Evolutionary conservation across 257 asterid genomes (phyloP).

Genomic region (Nicotiana attenuata): DNA sequence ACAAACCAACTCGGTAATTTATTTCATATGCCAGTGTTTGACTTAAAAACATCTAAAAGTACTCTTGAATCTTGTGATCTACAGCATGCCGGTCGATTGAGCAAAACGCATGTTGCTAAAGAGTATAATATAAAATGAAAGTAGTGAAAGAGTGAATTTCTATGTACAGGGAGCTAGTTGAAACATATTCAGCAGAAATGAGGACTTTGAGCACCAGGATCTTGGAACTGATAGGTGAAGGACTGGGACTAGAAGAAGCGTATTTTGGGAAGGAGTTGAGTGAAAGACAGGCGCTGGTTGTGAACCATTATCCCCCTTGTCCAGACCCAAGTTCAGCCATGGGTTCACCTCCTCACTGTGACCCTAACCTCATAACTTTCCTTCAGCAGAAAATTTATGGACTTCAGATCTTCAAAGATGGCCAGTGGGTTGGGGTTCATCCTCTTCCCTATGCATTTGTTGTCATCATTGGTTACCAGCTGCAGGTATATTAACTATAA

Average conservation of each 20-base stretch:
- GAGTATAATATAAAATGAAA: too few species aligned
- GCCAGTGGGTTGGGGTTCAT: conserved; percentile 47
- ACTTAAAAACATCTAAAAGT: not conserved
- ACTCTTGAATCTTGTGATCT: not conserved
- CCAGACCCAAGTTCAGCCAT: conserved; percentile 55
- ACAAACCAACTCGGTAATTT: not conserved
- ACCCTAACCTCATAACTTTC: conserved; percentile 49
- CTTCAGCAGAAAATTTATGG: conserved; percentile 45
- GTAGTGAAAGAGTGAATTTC: not conserved
- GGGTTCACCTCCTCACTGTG: conserved; percentile 47
- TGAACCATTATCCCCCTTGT: conserved; percentile 49
- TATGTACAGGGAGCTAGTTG: conserved; percentile 32
- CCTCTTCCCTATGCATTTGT: conserved; percentile 39
- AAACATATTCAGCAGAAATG: conserved; percentile 31
- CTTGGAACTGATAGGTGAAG: conserved; percentile 43
- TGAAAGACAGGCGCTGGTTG: conserved; percentile 37
- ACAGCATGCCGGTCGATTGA: not conserved
- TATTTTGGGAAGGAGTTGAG: conserved; percentile 33
- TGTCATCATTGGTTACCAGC: conserved; percentile 43
- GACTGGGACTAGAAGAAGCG: conserved; percentile 42
- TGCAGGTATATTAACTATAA: conserved; percentile 22
- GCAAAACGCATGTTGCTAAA: not conserved
- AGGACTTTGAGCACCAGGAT: conserved; percentile 29
- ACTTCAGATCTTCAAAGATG: conserved; percentile 44
- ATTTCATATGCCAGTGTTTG: not conserved